A percentile compares a stretch with the other conserved stretches of the same genome.
Conservation (phyloP, 306 rosid species). For the Dalbergia cultrata region DNA sequence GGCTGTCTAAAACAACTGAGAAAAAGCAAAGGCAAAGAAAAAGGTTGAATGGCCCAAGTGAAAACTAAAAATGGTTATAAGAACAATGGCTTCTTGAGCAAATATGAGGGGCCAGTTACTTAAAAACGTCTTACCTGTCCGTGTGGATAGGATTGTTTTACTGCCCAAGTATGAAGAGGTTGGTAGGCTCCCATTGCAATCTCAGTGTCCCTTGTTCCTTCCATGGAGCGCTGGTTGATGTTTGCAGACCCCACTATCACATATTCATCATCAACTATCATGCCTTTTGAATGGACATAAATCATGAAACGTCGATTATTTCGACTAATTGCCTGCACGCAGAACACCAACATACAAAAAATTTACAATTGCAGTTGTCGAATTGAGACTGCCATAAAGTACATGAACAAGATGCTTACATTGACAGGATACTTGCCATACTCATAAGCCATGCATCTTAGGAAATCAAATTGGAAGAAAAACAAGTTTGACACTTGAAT, state of each 20-base stretch:
- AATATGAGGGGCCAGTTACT: slow-evolving; percentile 32
- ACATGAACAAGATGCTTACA: slow-evolving; percentile 10
- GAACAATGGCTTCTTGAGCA: slow-evolving; percentile 24
- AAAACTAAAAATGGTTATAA: slow-evolving; percentile 3
- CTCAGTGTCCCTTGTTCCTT: slow-evolving; percentile 99
- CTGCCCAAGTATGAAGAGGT: slow-evolving; percentile 87
- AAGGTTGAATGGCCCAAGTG: slow-evolving; percentile 7
- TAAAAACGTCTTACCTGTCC: slow-evolving; percentile 72
- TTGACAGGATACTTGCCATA: slow-evolving; percentile 10
- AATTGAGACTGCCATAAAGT: slow-evolving; percentile 4
- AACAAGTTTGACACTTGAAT: background rate
- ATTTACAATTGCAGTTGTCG: slow-evolving; percentile 15
- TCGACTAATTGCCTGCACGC: slow-evolving; percentile 72
- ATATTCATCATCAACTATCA: slow-evolving; percentile 95
- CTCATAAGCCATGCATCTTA: background rate
- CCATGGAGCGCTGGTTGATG: slow-evolving; percentile 98
- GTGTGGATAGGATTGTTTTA: slow-evolving; percentile 62
- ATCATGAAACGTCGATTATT: slow-evolving; percentile 91
- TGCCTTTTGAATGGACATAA: slow-evolving; percentile 98
- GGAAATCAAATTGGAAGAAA: background rate
- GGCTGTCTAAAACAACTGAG: slow-evolving; percentile 18
- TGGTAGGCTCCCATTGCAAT: slow-evolving; percentile 98
- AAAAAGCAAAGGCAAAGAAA: background rate
- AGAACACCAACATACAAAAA: slow-evolving; percentile 45
- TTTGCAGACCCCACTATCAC: slow-evolving; percentile 95